A percentile compares a stretch with the other conserved stretches of the same genome.
Conservation (phyloP, 2,329 filamentous ascomycete genomes). For the Epichloe scottii region DNA sequence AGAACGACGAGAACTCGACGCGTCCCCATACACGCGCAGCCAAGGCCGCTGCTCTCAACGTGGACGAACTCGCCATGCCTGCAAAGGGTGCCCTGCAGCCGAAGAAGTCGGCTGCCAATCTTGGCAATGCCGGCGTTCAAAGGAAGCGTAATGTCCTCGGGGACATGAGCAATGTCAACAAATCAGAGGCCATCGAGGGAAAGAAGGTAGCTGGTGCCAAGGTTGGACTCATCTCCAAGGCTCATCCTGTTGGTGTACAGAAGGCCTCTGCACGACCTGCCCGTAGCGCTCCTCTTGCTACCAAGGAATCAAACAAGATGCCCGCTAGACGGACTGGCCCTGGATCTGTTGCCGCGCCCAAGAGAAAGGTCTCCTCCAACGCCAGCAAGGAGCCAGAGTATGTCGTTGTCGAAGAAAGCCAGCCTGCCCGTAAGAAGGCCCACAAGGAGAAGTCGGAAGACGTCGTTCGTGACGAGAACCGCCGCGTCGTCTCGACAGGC, state of each 20-base stretch:
- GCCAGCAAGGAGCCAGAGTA: slow-evolving; percentile 41
- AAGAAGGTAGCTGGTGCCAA: slow-evolving; percentile 62
- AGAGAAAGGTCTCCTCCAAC: slow-evolving; percentile 54
- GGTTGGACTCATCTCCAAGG: slow-evolving; percentile 63
- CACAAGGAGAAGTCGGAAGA: slow-evolving; percentile 22
- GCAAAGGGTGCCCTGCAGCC: slow-evolving; percentile 53
- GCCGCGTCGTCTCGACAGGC: slow-evolving; percentile 11
- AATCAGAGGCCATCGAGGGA: slow-evolving; percentile 55
- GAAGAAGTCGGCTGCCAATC: slow-evolving; percentile 49
- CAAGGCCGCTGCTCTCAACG: slow-evolving; percentile 67
- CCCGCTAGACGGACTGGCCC: slow-evolving; percentile 65
- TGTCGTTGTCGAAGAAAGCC: slow-evolving; percentile 44
- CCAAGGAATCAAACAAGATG: slow-evolving; percentile 57
- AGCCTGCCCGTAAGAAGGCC: slow-evolving; percentile 56
- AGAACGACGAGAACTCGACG: slow-evolving; percentile 91
- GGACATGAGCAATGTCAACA: slow-evolving; percentile 91
- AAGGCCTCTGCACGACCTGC: slow-evolving; percentile 49
- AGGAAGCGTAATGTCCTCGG: slow-evolving; percentile 77
- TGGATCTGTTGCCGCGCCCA: slow-evolving; percentile 51
- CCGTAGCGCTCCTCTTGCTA: slow-evolving; percentile 47
- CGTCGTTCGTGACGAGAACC: slow-evolving; percentile 37
- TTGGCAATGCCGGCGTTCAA: slow-evolving; percentile 32
- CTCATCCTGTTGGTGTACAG: slow-evolving; percentile 69
- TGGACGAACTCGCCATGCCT: slow-evolving; percentile 46
- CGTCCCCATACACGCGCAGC: slow-evolving; percentile 79